phyloP scores from a whole-genome alignment of 768 basidiomycete genomes.

The Pisolithus albus region DNA sequence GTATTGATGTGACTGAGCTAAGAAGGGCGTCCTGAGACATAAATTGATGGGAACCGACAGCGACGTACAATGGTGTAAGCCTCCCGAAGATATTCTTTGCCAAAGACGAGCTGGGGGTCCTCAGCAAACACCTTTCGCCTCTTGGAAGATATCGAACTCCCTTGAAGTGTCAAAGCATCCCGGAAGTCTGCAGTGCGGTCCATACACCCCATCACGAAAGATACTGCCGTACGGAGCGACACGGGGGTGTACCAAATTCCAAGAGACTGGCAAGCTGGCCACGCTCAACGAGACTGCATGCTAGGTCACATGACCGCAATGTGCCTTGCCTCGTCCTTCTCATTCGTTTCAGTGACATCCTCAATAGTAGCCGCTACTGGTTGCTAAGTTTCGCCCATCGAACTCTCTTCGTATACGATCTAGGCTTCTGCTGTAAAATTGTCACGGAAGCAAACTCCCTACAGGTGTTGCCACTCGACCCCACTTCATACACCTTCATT shows the following conservation, averaged over 20 bases:
- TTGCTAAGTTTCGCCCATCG: too few relatives aligned
- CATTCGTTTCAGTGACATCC: too few relatives aligned
- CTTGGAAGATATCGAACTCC: slow-evolving; percentile 36
- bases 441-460: too few relatives aligned
- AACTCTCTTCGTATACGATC: too few relatives aligned
- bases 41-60: background rate
- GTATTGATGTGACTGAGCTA: slow-evolving; percentile 71
- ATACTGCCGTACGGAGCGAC: too few relatives aligned
- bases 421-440: too few relatives aligned
- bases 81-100: slow-evolving; percentile 66
- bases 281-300: too few relatives aligned
- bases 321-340: too few relatives aligned
- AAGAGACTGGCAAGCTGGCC: too few relatives aligned
- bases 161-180: slow-evolving; percentile 42
- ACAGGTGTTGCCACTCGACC: too few relatives aligned
- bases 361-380: too few relatives aligned
- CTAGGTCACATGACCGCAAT: too few relatives aligned
- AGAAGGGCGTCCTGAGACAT: slow-evolving; percentile 1
- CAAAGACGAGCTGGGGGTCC: slow-evolving; percentile 37
- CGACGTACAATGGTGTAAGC: slow-evolving; percentile 61
- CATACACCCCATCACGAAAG: slow-evolving; percentile 42
- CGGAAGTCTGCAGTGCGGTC: slow-evolving; percentile 63
- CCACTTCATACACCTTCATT: background rate
- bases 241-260: background rate
- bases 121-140: slow-evolving; percentile 40